phyloP scores from a whole-genome alignment of 257 asterid genomes.

The Coffea canephora region DNA sequence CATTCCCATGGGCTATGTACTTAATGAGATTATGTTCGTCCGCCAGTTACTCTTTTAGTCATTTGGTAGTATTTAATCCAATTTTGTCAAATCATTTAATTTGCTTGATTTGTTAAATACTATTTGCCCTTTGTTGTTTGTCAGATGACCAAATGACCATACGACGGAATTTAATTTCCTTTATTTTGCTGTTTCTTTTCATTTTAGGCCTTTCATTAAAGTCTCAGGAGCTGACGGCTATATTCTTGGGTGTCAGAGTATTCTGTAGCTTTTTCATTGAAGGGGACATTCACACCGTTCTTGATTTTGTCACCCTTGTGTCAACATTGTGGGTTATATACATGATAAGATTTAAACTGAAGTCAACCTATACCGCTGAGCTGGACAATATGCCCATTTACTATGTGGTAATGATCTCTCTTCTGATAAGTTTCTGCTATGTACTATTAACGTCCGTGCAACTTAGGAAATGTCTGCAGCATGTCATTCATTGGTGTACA shows the following conservation, averaged over 20 bases:
- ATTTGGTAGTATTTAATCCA: background rate
- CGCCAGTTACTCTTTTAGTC: no score
- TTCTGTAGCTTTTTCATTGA: conserved; percentile 64
- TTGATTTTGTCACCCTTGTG: conserved; percentile 71
- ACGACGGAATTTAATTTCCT: background rate
- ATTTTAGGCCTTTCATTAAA: conserved; percentile 76
- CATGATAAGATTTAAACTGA: conserved; percentile 77
- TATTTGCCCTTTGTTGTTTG: background rate
- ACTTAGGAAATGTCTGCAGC: background rate
- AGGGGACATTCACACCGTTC: conserved; percentile 83
- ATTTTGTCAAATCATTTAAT: background rate
- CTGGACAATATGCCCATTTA: conserved; percentile 62
- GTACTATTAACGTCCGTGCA: background rate
- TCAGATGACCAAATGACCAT: background rate
- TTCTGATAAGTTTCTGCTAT: background rate
- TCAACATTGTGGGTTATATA: conserved; percentile 87
- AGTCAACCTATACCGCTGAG: conserved; percentile 61
- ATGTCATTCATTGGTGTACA: background rate
- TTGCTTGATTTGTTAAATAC: background rate
- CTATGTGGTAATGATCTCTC: conserved; percentile 52
- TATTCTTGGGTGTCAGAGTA: conserved; percentile 68
- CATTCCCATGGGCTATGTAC: no score
- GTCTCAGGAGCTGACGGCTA: conserved; percentile 88
- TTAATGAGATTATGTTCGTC: no score
- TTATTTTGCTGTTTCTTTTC: background rate